phyloP scores from a whole-genome alignment of 192 early-diverging fungal species.

The Spinellus fusiger region DNA sequence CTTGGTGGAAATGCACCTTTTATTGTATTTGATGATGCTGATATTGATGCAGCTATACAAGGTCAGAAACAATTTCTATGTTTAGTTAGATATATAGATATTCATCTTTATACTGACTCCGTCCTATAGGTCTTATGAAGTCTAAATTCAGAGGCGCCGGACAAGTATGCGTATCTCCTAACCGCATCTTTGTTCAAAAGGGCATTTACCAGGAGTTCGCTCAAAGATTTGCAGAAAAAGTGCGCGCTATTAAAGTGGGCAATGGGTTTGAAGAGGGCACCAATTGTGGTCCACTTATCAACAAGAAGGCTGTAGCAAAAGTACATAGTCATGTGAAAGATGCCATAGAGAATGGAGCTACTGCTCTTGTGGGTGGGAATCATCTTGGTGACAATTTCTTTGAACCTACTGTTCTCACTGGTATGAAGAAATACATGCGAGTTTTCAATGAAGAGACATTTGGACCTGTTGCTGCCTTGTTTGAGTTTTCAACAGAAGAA shows the following conservation, averaged over 20 bases:
- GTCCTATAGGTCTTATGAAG: too few relatives aligned
- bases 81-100: not conserved
- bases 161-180: slow-evolving; percentile 78
- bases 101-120: too few relatives aligned
- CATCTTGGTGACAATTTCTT: slow-evolving; percentile 63
- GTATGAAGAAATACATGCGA: slow-evolving; percentile 59
- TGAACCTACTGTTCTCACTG: slow-evolving; percentile 73
- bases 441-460: slow-evolving; percentile 71
- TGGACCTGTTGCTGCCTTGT: too few relatives aligned
- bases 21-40: too few relatives aligned
- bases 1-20: slow-evolving; percentile 83
- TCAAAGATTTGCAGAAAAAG: slow-evolving; percentile 41
- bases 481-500: too few relatives aligned
- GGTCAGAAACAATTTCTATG: slow-evolving; percentile 25
- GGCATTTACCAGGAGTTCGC: slow-evolving; percentile 62
- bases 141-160: slow-evolving; percentile 72
- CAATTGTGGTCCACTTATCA: slow-evolving; percentile 81
- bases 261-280: slow-evolving; percentile 61
- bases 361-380: slow-evolving; percentile 61
- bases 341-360: slow-evolving; percentile 68
- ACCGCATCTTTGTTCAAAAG: slow-evolving; percentile 71
- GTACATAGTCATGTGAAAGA: slow-evolving; percentile 64
- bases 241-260: slow-evolving; percentile 60
- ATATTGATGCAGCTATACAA: slow-evolving; percentile 64
- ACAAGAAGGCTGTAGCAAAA: slow-evolving; percentile 61